These are phyloP conservation scores for Quercus lobata DNA, from an alignment of 331 rosid genomes.

Conservation along the genomic window DNA sequence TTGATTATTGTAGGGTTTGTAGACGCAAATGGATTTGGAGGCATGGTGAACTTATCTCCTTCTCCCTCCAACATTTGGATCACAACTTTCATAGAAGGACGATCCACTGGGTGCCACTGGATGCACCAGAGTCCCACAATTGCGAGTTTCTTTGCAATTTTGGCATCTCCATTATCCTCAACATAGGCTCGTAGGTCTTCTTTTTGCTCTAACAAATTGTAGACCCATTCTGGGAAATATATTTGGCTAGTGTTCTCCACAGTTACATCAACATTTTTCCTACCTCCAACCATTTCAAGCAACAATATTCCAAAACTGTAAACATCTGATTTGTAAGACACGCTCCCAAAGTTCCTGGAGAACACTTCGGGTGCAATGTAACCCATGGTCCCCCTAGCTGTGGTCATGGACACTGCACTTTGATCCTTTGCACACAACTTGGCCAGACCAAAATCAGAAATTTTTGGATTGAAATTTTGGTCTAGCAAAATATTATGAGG, in stretches of 20 bases:
- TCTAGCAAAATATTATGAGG: too few species aligned
- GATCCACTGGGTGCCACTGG: background rate
- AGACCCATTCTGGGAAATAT: background rate
- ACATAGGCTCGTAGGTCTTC: background rate
- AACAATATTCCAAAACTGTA: background rate
- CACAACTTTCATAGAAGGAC: background rate
- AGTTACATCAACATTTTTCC: background rate
- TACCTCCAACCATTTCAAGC: background rate
- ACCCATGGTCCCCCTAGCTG: slow-evolving; percentile 28
- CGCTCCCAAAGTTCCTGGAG: slow-evolving; percentile 14
- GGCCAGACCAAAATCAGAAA: slow-evolving; percentile 40
- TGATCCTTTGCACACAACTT: slow-evolving; percentile 19
- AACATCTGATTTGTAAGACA: background rate
- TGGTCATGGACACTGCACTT: slow-evolving; percentile 16
- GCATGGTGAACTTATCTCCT: background rate
- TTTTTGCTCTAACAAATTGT: background rate
- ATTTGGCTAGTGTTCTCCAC: background rate
- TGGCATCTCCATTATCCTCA: background rate
- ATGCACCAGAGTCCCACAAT: background rate
- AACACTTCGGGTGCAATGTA: slow-evolving; percentile 15
- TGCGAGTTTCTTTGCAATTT: background rate
- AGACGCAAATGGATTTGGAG: background rate
- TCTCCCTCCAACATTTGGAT: slow-evolving; percentile 9
- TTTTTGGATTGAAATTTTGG: slow-evolving; percentile 3
- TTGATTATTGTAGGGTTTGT: background rate